A percentile compares a stretch with the other conserved stretches of the same genome.
These are phyloP conservation scores for Exophiala aquamarina DNA, from an alignment of 2,329 filamentous ascomycete genomes.

Conservation along the genomic window DNA sequence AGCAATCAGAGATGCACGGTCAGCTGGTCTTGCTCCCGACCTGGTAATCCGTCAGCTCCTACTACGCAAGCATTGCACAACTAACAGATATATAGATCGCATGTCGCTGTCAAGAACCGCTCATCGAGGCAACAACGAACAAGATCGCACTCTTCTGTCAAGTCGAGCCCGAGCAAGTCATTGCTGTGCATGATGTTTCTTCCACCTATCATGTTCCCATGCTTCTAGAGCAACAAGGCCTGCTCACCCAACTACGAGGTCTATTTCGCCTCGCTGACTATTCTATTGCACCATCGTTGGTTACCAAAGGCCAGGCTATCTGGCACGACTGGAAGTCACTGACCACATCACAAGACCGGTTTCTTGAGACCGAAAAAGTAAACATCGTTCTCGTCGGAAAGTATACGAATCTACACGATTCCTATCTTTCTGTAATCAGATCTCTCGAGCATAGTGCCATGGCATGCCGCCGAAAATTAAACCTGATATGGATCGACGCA, in stretches of 20 bases:
- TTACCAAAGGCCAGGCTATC: conserved; percentile 64
- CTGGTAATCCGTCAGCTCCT: conserved; percentile 52
- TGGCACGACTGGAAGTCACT: conserved; percentile 78
- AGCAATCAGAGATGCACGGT: conserved; percentile 80
- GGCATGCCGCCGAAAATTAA: conserved; percentile 76
- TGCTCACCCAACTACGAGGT: conserved; percentile 66
- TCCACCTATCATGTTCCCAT: conserved; percentile 94
- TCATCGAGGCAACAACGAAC: conserved; percentile 71
- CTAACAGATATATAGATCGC: conserved; percentile 64
- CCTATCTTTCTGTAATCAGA: conserved; percentile 82
- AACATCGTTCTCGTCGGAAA: conserved; percentile 89
- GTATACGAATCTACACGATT: conserved; percentile 81
- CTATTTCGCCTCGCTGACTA: conserved; percentile 65
- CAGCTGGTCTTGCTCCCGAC: conserved; percentile 71
- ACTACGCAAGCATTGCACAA: not conserved
- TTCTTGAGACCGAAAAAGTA: conserved; percentile 62
- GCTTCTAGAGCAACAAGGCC: conserved; percentile 79
- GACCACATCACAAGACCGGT: conserved; percentile 65
- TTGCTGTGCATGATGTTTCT: conserved; percentile 82
- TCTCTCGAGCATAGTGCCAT: conserved; percentile 89
- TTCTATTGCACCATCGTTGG: conserved; percentile 52
- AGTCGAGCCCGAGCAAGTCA: conserved; percentile 78
- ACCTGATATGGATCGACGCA: conserved; percentile 81
- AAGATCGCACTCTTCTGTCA: conserved; percentile 92
- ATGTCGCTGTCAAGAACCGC: conserved; percentile 78